A percentile compares a stretch with the other conserved stretches of the same genome.
These are phyloP conservation scores for Allomyces arbusculus DNA, from an alignment of 192 early-diverging fungal genomes.

Conservation along the genomic window DNA sequence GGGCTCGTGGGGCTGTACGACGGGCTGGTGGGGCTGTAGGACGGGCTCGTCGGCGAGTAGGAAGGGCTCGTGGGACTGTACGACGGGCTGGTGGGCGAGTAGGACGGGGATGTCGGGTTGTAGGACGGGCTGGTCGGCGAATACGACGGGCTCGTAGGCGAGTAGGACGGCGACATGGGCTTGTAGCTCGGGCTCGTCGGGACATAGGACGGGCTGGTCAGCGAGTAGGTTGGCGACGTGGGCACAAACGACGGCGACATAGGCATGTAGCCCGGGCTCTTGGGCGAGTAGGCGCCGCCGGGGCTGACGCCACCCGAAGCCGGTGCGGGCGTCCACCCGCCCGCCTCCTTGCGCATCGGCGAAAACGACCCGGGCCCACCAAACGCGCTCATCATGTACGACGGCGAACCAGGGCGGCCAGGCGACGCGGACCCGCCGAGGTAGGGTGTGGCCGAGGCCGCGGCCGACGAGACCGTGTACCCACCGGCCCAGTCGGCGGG, in stretches of 20 bases:
- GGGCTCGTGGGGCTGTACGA: slow-evolving; percentile 4
- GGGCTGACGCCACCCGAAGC: slow-evolving; percentile 12
- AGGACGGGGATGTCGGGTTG: slow-evolving; percentile 30
- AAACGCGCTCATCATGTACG: slow-evolving; percentile 65
- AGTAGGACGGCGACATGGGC: slow-evolving; percentile 28
- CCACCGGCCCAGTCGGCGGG: slow-evolving; percentile 28
- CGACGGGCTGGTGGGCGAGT: slow-evolving; percentile 35
- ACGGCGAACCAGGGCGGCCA: slow-evolving; percentile 42
- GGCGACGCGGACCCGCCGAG: slow-evolving; percentile 22
- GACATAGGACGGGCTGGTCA: slow-evolving; percentile 8
- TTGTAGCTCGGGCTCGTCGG: slow-evolving; percentile 27
- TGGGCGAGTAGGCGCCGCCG: slow-evolving; percentile 11
- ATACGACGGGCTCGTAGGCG: slow-evolving; percentile 9
- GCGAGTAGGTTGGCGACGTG: slow-evolving; percentile 15
- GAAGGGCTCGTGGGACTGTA: slow-evolving; percentile 5
- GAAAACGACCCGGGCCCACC: slow-evolving; percentile 52
- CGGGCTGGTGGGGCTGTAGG: slow-evolving; percentile 9
- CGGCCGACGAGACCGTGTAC: slow-evolving; percentile 31
- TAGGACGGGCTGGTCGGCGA: slow-evolving; percentile 7
- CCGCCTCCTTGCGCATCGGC: slow-evolving; percentile 15
- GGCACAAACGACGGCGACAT: slow-evolving; percentile 23
- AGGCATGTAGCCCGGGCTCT: slow-evolving; percentile 19
- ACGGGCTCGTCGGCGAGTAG: slow-evolving; percentile 1
- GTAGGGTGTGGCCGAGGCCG: slow-evolving; percentile 71
- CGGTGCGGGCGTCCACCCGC: slow-evolving; percentile 27